phyloP scores from a whole-genome alignment of 1,284 basidiomycete genomes.

The Apiotrichum sp. region DNA sequence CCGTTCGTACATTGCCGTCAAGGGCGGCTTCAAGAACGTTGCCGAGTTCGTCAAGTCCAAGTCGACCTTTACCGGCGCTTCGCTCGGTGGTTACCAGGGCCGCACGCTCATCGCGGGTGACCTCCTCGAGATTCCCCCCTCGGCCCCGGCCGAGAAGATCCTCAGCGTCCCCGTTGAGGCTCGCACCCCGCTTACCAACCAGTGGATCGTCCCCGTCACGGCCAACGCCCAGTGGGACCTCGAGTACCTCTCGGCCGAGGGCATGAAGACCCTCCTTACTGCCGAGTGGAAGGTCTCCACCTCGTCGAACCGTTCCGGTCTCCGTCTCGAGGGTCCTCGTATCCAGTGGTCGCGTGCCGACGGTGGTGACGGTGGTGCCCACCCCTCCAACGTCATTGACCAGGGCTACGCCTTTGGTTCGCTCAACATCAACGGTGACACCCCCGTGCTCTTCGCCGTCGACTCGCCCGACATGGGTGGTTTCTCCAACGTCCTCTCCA shows the following conservation, averaged over 20 bases:
- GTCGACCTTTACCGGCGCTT: slow-evolving; percentile 32
- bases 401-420: slow-evolving; percentile 60
- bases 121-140: slow-evolving; percentile 35
- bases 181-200: slow-evolving; percentile 11
- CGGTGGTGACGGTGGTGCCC: slow-evolving; percentile 65
- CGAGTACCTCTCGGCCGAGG: slow-evolving; percentile 18
- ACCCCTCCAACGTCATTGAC: slow-evolving; percentile 66
- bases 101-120: slow-evolving; percentile 51
- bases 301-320: slow-evolving; percentile 41
- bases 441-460: slow-evolving; percentile 52
- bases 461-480: slow-evolving; percentile 32
- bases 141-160: background rate
- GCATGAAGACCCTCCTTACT: slow-evolving; percentile 28
- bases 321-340: slow-evolving; percentile 47
- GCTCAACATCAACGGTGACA: slow-evolving; percentile 62
- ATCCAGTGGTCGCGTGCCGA: slow-evolving; percentile 57
- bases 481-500: slow-evolving; percentile 18
- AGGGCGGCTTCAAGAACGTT: slow-evolving; percentile 59
- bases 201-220: slow-evolving; percentile 14
- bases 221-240: slow-evolving; percentile 22
- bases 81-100: slow-evolving; percentile 45
- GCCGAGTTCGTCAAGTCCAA: slow-evolving; percentile 55
- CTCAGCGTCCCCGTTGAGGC: slow-evolving; percentile 8
- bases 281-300: slow-evolving; percentile 37
- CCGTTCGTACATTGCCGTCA: slow-evolving; percentile 56